Evolutionary conservation across 257 asterid genomes (phyloP).

Genomic region (Solanum chaucha): DNA sequence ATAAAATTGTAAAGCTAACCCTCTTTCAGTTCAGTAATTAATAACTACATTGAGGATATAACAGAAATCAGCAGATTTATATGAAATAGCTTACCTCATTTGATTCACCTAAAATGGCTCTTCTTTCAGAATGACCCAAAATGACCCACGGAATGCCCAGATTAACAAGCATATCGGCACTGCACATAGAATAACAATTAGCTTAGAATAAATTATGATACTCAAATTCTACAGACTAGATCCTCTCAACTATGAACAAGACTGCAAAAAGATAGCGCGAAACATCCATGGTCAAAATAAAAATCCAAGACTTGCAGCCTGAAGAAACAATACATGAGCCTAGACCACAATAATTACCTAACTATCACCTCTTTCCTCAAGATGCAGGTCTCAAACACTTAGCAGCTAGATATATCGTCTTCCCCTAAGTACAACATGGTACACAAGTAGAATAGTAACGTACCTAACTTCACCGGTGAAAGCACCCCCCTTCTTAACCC

Average conservation of each 20-base stretch:
- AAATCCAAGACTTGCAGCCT: not conserved
- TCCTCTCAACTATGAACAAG: not conserved
- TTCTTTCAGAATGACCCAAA: slow-evolving; percentile 97
- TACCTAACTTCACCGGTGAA: slow-evolving; percentile 96
- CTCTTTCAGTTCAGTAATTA: not conserved
- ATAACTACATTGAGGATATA: not conserved
- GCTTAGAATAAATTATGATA: not conserved
- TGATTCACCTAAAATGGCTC: slow-evolving; percentile 65
- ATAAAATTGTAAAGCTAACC: not conserved
- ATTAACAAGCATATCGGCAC: slow-evolving; percentile 95
- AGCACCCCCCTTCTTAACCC: slow-evolving; percentile 99
- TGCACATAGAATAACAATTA: slow-evolving; percentile 17
- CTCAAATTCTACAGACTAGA: not conserved
- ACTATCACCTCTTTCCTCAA: not conserved
- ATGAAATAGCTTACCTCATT: slow-evolving; percentile 49
- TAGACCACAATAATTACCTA: not conserved
- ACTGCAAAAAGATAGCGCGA: not conserved
- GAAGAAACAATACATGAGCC: not conserved
- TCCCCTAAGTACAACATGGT: not conserved
- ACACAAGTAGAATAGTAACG: not conserved
- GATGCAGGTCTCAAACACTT: not conserved
- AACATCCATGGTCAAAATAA: not conserved
- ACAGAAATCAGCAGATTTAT: not conserved
- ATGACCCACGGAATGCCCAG: slow-evolving; percentile 87
- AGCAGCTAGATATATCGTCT: not conserved